Conservation (phyloP, 768 basidiomycete species). For the Serpula lacrymans region DNA sequence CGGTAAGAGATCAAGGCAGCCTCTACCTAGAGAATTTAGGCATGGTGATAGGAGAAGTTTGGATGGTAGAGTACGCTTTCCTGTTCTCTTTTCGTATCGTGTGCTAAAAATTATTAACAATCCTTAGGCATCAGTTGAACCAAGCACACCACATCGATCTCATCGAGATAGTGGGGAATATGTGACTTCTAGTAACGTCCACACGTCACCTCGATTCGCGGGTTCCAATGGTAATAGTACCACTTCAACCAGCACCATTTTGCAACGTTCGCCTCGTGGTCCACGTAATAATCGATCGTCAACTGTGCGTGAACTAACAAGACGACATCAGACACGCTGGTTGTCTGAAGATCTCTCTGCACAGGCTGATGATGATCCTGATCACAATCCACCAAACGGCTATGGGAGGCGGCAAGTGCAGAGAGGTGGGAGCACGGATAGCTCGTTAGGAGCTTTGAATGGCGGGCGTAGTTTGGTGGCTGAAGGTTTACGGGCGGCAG, state of each 20-base stretch:
- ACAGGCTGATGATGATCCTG: slow-evolving; percentile 21
- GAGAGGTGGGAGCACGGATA: slow-evolving; percentile 71
- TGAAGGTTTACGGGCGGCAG: slow-evolving; percentile 70
- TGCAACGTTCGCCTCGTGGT: slow-evolving; percentile 27
- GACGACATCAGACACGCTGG: slow-evolving; percentile 53
- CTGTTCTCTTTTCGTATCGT: not conserved
- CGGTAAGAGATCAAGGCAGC: slow-evolving; percentile 42
- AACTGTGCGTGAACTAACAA: slow-evolving; percentile 46
- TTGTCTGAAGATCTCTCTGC: slow-evolving; percentile 44
- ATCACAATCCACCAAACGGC: slow-evolving; percentile 14
- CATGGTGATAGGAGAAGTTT: slow-evolving; percentile 32
- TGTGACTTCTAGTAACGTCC: slow-evolving; percentile 10
- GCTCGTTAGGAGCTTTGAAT: slow-evolving; percentile 41
- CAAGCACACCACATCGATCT: slow-evolving; percentile 36
- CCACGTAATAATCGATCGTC: slow-evolving; percentile 35
- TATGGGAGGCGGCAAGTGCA: slow-evolving; percentile 51
- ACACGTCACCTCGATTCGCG: slow-evolving; percentile 21
- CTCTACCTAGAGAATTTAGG: slow-evolving; percentile 49
- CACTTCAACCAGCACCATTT: slow-evolving; percentile 14
- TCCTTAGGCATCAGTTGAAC: slow-evolving; percentile 31
- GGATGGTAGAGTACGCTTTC: slow-evolving; percentile 39
- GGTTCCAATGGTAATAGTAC: slow-evolving; percentile 14
- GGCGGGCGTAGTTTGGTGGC: slow-evolving; percentile 57
- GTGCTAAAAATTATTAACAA: slow-evolving; percentile 5
- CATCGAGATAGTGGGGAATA: slow-evolving; percentile 19